Evolutionary conservation across 2,329 filamentous ascomycete species (phyloP).

Genomic region (Diaporthe destruens): DNA sequence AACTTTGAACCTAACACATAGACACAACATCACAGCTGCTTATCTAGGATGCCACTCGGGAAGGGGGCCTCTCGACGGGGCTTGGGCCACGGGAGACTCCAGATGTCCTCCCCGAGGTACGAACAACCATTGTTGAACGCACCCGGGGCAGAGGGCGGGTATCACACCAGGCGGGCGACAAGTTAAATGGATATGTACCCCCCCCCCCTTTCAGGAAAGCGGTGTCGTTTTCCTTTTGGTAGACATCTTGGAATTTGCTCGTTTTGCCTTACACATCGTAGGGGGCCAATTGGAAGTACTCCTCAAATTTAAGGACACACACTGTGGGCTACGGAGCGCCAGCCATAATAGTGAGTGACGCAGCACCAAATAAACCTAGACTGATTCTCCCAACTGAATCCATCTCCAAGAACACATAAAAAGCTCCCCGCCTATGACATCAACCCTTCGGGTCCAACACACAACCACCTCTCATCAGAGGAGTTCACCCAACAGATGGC

Average conservation of each 20-base stretch:
- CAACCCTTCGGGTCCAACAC: not conserved
- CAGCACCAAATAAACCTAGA: not conserved
- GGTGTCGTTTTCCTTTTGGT: not conserved
- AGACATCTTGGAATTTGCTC: too few relatives aligned
- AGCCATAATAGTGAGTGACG: not conserved
- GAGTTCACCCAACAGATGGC: too few relatives aligned
- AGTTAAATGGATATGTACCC: not conserved
- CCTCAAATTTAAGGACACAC: too few relatives aligned
- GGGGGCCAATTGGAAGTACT: not conserved
- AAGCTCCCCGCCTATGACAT: too few relatives aligned
- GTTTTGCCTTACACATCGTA: too few relatives aligned
- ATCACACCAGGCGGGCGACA: not conserved
- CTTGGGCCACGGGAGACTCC: slow-evolving; percentile 1
- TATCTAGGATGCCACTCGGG: slow-evolving; percentile 14
- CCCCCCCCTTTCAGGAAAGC: slow-evolving; percentile 2
- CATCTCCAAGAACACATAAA: not conserved
- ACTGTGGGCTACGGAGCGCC: too few relatives aligned
- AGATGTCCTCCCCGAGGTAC: not conserved
- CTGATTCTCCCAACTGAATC: not conserved
- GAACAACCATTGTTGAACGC: not conserved
- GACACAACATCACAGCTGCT: slow-evolving; percentile 6
- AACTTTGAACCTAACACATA: not conserved
- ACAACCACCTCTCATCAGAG: too few relatives aligned
- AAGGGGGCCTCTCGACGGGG: not conserved
- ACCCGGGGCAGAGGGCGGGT: not conserved